Percentiles rank a stretch among this genome's conserved stretches.
Evolutionary conservation across 331 rosid genomes (phyloP).

Genomic region (Arachis monticola): DNA sequence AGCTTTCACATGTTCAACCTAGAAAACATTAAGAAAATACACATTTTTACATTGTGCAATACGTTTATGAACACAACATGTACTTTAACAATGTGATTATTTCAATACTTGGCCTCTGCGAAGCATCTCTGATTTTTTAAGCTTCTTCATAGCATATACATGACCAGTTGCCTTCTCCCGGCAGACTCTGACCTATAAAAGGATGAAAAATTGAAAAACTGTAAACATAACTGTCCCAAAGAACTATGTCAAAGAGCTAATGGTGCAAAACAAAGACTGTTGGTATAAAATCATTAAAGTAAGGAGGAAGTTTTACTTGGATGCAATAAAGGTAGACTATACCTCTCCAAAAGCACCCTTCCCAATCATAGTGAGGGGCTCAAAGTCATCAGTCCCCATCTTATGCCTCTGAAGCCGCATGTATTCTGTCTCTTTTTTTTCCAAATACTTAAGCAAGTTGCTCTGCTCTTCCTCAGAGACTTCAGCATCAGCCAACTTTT

Average conservation of each 20-base stretch:
- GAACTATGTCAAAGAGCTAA: conserved; percentile 3
- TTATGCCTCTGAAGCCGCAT: conserved; percentile 96
- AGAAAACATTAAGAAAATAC: background rate
- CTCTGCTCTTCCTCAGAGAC: conserved; percentile 91
- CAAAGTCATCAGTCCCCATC: conserved; percentile 96
- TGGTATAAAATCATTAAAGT: conserved; percentile 1
- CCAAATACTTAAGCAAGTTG: conserved; percentile 84
- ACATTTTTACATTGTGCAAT: background rate
- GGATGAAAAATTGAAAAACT: conserved; percentile 32
- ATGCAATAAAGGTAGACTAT: conserved; percentile 28
- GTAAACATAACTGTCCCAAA: background rate
- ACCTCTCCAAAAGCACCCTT: conserved; percentile 99
- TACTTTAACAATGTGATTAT: conserved; percentile 13
- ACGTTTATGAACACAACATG: conserved; percentile 22
- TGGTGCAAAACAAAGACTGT: conserved; percentile 26
- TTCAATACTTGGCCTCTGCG: conserved; percentile 85
- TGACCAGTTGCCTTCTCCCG: conserved; percentile 81
- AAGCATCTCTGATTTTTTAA: conserved; percentile 96
- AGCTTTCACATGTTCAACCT: conserved; percentile 95
- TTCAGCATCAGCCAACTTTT: conserved; percentile 92
- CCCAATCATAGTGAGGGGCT: conserved; percentile 92
- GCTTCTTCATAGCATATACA: conserved; percentile 95
- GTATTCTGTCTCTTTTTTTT: conserved; percentile 87
- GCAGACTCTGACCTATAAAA: conserved; percentile 79
- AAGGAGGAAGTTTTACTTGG: conserved; percentile 18